These are phyloP conservation scores for Trypanosoma melophagium DNA, from an alignment of 208 protist species.

Conservation along the genomic window DNA sequence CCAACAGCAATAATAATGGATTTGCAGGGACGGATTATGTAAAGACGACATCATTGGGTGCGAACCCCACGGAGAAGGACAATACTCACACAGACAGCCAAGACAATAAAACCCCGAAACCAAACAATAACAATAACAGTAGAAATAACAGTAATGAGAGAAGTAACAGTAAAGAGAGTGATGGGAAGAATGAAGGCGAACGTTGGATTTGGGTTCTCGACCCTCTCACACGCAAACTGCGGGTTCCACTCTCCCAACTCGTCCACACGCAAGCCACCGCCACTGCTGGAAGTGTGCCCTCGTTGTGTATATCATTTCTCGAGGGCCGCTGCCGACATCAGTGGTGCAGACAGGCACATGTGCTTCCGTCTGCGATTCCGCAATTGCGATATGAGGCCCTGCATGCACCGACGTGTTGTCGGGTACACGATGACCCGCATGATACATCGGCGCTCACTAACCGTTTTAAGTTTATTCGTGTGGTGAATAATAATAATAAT, in stretches of 20 bases:
- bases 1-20: no score
- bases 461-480: slow-evolving; percentile 67
- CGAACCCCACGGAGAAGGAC: no score
- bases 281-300: slow-evolving; percentile 75
- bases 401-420: slow-evolving; percentile 83
- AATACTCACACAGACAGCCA: no score
- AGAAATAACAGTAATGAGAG: neutral
- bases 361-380: slow-evolving; percentile 63
- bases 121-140: no score
- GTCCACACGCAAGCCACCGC: slow-evolving; percentile 85
- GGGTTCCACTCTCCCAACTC: slow-evolving; percentile 72
- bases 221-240: slow-evolving; percentile 83
- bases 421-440: slow-evolving; percentile 78
- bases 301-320: slow-evolving; percentile 82
- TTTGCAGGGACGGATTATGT: no score
- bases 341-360: slow-evolving; percentile 89
- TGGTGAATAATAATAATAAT: slow-evolving; percentile 57
- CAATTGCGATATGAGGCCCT: slow-evolving; percentile 84
- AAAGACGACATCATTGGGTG: no score
- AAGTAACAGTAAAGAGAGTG: neutral
- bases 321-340: slow-evolving; percentile 85
- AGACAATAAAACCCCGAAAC: no score
- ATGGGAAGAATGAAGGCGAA: slow-evolving; percentile 3
- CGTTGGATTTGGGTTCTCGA: slow-evolving; percentile 88
- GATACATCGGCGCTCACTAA: slow-evolving; percentile 66